These are phyloP conservation scores for Alternaria triticina DNA, from an alignment of 2,329 filamentous ascomycete species.

Conservation along the genomic window DNA sequence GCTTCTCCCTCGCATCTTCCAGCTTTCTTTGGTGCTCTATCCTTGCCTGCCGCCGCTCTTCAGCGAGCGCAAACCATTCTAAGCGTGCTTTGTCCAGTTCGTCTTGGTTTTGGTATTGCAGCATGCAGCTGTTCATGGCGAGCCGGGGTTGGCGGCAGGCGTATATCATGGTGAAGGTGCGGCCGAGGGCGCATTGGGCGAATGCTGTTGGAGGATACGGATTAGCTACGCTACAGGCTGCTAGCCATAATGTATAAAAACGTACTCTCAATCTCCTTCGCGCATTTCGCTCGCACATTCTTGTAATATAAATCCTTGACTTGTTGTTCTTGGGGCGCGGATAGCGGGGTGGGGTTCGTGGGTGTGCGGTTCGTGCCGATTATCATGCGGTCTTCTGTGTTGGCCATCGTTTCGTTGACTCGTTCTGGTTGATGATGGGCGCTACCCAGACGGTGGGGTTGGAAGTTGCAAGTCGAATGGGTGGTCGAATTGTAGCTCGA, in stretches of 20 bases:
- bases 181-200: constrained; percentile 83
- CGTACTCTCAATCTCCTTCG: constrained; percentile 65
- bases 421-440: too few relatives aligned
- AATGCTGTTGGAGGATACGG: too few relatives aligned
- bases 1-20: constrained; percentile 56
- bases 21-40: constrained; percentile 60
- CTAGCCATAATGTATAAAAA: too few relatives aligned
- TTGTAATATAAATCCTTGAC: constrained; percentile 78
- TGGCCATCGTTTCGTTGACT: constrained; percentile 16
- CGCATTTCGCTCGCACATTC: constrained; percentile 79
- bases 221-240: too few relatives aligned
- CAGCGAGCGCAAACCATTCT: constrained; percentile 86
- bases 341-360: constrained; percentile 68
- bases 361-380: constrained; percentile 28
- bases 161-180: constrained; percentile 88
- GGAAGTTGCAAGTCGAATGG: background rate
- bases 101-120: constrained; percentile 78
- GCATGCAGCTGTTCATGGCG: constrained; percentile 94
- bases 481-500: too few relatives aligned
- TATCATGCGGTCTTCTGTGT: constrained; percentile 22
- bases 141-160: constrained; percentile 79
- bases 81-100: constrained; percentile 88
- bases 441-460: background rate
- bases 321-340: constrained; percentile 72
- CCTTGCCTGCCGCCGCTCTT: constrained; percentile 71